These are phyloP conservation scores for Rhodamnia rubescens DNA, from an alignment of 345 rosid species.

Conservation along the genomic window DNA sequence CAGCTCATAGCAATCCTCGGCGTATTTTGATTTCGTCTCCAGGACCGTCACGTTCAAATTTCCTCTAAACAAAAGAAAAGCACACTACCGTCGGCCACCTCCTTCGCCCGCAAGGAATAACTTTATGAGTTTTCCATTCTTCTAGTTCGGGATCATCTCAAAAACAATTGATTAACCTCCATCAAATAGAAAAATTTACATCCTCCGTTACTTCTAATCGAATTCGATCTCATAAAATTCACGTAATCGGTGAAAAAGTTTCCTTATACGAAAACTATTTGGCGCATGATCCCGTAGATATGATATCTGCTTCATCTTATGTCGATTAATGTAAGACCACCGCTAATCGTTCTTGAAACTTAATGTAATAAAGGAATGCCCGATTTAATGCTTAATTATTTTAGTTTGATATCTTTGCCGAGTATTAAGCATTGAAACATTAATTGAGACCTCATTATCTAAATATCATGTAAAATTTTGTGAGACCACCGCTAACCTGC, in stretches of 20 bases:
- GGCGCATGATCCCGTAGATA: background rate
- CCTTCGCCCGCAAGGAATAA: background rate
- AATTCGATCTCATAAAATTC: background rate
- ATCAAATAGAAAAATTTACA: background rate
- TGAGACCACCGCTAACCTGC: too few species aligned
- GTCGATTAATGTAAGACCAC: background rate
- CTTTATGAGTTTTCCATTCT: background rate
- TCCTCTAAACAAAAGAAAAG: background rate
- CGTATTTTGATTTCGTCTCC: background rate
- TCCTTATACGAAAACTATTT: too few species aligned
- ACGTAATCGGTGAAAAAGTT: background rate
- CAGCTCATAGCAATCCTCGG: background rate
- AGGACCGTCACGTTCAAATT: background rate
- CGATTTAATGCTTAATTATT: too few species aligned
- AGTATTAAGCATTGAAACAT: too few species aligned
- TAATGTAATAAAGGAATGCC: too few species aligned
- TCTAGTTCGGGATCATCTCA: background rate
- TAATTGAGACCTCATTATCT: too few species aligned
- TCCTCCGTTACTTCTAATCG: background rate
- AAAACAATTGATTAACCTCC: background rate
- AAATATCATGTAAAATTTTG: too few species aligned
- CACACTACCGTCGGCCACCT: background rate
- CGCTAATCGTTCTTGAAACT: too few species aligned
- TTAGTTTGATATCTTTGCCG: too few species aligned
- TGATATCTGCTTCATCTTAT: background rate